Evolutionary conservation across 2,329 filamentous ascomycete genomes (phyloP), one percentile per base, ranked within the genome.

Genomic region (Scorias spongiosa): DNA sequence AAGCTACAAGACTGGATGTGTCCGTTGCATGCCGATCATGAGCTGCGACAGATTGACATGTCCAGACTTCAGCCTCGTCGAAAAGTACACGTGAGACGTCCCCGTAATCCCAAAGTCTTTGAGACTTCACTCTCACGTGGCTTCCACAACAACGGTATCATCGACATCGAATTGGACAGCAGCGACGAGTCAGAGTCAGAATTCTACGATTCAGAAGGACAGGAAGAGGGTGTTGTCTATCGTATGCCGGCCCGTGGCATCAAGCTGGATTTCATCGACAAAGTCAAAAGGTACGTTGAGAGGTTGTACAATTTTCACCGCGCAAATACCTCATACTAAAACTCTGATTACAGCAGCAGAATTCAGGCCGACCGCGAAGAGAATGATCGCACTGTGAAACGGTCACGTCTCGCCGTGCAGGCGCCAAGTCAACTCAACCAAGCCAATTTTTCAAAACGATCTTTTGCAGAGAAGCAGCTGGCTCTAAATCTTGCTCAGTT

Each of bases 1-100:
- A 70, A 81, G 42, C 78, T 80, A 40, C 67, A 70, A 55, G 81
- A 79, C 44, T 98, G 87, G 85, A 81, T 79, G 63, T 98, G 91
- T 58, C 89, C 89, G 41, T 78, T 83, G 50, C 91, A 98, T 59
- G 71, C 82, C 37, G 84, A 91, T 43, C 80, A 89, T 49, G 72
- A 88, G 45, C 69, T 93, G 45, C 66, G 66, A 28, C 66, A 72
- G 40, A 64, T 80, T 15, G 75, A 79, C 8, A 51, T 52, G 6
- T 39, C 47, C n/a, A 41, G 52, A 15, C 50, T 61, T 18, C 48
- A 48, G 7, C 52, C 51, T 29, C 18, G 40, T 8, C 59, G 63
- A 37, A 61, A 56, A 40, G 49, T 62, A n/a, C 66, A 68, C 52
- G 63, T 71, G 44, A 67, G 72, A 46, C 67, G 65, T 49, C 71